These are phyloP conservation scores for Candida sp. DNA, from an alignment of 1,139 yeast species.

Conservation along the genomic window DNA sequence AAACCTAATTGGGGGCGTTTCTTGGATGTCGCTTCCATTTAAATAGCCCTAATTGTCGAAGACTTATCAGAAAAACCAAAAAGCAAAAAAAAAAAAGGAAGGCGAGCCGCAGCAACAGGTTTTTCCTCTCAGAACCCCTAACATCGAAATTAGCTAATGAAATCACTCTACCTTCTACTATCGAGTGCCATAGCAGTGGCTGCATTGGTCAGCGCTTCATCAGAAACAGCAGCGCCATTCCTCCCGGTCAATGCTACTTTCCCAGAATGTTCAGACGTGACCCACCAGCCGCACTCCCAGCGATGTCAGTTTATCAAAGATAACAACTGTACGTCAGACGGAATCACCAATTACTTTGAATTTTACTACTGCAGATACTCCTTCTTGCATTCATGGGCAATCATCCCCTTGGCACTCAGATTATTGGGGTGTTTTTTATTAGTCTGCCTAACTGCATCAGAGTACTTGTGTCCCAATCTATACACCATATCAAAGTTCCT, in stretches of 20 bases:
- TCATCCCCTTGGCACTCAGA: slow-evolving; percentile 21
- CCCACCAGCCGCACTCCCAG: slow-evolving; percentile 24
- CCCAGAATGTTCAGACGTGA: slow-evolving; percentile 7
- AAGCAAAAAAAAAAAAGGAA: not conserved
- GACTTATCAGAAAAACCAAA: too few species aligned
- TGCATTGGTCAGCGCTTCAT: not conserved
- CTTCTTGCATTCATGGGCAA: slow-evolving; percentile 13
- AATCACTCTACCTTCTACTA: not conserved
- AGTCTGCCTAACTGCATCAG: slow-evolving; percentile 77
- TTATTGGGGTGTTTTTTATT: slow-evolving; percentile 51
- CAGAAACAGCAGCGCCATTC: not conserved
- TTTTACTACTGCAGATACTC: slow-evolving; percentile 39
- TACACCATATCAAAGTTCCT: slow-evolving; percentile 62
- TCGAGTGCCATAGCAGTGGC: not conserved
- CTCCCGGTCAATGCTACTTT: not conserved
- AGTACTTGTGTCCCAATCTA: slow-evolving; percentile 76
- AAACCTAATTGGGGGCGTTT: too few species aligned
- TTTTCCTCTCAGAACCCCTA: not conserved
- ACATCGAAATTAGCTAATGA: not conserved
- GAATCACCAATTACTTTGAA: slow-evolving; percentile 43
- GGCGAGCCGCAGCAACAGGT: not conserved
- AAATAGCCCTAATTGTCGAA: too few species aligned
- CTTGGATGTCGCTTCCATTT: too few species aligned
- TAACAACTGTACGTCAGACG: slow-evolving; percentile 45
- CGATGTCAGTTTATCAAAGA: slow-evolving; percentile 48